These are phyloP conservation scores for Lichtheimia hyalospora DNA, from an alignment of 371 early-diverging fungal genomes.

Conservation along the genomic window DNA sequence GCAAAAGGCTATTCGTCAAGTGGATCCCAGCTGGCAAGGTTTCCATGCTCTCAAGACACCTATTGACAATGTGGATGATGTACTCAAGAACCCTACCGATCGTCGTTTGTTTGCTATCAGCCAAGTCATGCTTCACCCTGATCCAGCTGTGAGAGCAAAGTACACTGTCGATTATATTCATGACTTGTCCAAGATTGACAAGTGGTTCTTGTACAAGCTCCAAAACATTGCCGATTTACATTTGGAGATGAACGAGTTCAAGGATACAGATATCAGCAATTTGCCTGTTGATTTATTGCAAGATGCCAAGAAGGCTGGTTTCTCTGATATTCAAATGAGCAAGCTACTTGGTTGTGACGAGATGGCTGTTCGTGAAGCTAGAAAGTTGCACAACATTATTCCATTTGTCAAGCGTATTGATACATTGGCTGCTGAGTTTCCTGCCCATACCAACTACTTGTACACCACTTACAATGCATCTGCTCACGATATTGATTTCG, in stretches of 20 bases:
- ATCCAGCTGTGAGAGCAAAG: conserved; percentile 51
- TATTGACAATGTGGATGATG: conserved; percentile 68
- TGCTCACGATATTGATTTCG: conserved; percentile 78
- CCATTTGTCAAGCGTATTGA: conserved; percentile 90
- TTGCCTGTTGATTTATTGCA: conserved; percentile 57
- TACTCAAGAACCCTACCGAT: conserved; percentile 81
- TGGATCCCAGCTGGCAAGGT: conserved; percentile 68
- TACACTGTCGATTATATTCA: conserved; percentile 84
- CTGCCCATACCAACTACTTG: conserved; percentile 88
- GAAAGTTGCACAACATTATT: conserved; percentile 70
- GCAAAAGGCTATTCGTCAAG: conserved; percentile 86
- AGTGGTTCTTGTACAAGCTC: conserved; percentile 94
- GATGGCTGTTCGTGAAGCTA: conserved; percentile 62
- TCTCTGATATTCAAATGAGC: conserved; percentile 86
- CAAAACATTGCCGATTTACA: conserved; percentile 80
- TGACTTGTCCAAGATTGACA: conserved; percentile 88
- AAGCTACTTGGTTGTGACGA: conserved; percentile 57
- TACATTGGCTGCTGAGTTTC: conserved; percentile 92
- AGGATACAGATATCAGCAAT: conserved; percentile 38
- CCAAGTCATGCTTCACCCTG: conserved; percentile 74
- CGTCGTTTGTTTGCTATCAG: conserved; percentile 88
- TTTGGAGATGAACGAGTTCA: conserved; percentile 38
- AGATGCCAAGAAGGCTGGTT: conserved; percentile 83
- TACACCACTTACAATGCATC: conserved; percentile 92
- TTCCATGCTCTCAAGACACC: conserved; percentile 55